Conservation (phyloP, 257 asterid genomes). For the Solanum ossicruentum region DNA sequence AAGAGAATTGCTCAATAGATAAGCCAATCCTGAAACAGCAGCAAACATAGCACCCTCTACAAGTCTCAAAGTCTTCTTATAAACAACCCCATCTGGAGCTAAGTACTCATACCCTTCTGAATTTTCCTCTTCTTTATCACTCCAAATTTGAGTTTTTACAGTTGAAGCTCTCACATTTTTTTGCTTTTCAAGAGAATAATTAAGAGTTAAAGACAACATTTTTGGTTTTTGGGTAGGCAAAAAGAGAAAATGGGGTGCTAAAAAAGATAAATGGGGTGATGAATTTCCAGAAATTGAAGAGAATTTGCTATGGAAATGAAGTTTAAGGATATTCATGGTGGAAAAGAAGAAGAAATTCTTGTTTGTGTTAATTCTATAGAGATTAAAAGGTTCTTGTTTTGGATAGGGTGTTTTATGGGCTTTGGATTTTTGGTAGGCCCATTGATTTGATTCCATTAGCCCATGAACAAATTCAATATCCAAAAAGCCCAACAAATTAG, state of each 20-base stretch:
- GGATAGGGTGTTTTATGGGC: neutral
- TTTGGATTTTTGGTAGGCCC: neutral
- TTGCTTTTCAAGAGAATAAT: slow-evolving; percentile 1
- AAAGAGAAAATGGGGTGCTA: neutral
- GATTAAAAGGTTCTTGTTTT: neutral
- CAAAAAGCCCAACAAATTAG: neutral
- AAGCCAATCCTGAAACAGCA: slow-evolving; percentile 85
- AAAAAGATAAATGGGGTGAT: neutral
- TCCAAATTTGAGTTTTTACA: slow-evolving; percentile 17
- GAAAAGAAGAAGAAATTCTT: neutral
- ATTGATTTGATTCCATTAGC: neutral
- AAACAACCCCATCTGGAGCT: slow-evolving; percentile 79
- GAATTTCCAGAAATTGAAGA: slow-evolving; percentile 1
- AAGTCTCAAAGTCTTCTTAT: slow-evolving; percentile 68
- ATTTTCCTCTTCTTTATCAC: slow-evolving; percentile 23
- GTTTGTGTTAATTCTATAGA: neutral
- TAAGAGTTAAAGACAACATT: neutral
- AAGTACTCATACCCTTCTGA: slow-evolving; percentile 49
- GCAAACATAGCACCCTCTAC: slow-evolving; percentile 99
- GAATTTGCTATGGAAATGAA: slow-evolving; percentile 12
- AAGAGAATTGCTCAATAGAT: slow-evolving; percentile 86
- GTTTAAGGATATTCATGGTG: slow-evolving; percentile 42
- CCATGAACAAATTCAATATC: neutral
- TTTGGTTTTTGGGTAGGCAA: slow-evolving; percentile 4
- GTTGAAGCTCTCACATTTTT: slow-evolving; percentile 6